Evolutionary conservation across 176 grass and related monocot genomes (phyloP).

Genomic region (Pharus latifolius): DNA sequence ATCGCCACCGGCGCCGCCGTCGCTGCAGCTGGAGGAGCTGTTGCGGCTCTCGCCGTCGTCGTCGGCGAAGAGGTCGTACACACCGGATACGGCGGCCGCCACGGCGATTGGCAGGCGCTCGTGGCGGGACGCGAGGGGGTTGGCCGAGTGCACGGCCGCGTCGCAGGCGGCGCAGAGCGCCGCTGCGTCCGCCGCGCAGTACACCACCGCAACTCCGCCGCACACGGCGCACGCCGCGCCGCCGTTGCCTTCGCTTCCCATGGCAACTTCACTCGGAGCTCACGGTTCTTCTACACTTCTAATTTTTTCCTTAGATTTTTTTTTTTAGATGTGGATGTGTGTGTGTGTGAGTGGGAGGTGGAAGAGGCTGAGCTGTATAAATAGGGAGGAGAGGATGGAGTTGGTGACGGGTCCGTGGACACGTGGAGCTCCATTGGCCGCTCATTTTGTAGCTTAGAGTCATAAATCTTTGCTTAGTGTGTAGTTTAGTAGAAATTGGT

Average conservation of each 20-base stretch:
- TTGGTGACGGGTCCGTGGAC: conserved; percentile 19
- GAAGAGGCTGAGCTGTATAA: conserved; percentile 37
- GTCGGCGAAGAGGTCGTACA: conserved; percentile 31
- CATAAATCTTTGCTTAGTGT: no score
- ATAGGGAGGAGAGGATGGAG: conserved; percentile 17
- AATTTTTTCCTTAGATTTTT: background rate
- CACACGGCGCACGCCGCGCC: conserved; percentile 31
- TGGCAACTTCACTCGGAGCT: background rate
- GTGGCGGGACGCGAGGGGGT: conserved; percentile 34
- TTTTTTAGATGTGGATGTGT: background rate
- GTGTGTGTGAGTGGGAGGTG: conserved; percentile 11
- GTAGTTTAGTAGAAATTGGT: conserved; percentile 5
- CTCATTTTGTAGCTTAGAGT: no score
- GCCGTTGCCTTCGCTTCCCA: conserved; percentile 29
- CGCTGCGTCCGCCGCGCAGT: conserved; percentile 42
- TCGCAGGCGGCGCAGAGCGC: conserved; percentile 55
- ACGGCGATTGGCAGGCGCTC: conserved; percentile 24
- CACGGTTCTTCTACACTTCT: background rate
- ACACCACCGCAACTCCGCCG: conserved; percentile 19
- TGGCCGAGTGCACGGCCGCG: conserved; percentile 33
- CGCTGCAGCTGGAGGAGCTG: no score
- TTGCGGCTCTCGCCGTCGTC: conserved; percentile 17
- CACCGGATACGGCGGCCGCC: conserved; percentile 16
- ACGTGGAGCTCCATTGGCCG: conserved; percentile 29
- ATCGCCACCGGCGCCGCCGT: background rate